phyloP scores from a whole-genome alignment of 148 eudicot species.

The Vaccinium macrocarpon region DNA sequence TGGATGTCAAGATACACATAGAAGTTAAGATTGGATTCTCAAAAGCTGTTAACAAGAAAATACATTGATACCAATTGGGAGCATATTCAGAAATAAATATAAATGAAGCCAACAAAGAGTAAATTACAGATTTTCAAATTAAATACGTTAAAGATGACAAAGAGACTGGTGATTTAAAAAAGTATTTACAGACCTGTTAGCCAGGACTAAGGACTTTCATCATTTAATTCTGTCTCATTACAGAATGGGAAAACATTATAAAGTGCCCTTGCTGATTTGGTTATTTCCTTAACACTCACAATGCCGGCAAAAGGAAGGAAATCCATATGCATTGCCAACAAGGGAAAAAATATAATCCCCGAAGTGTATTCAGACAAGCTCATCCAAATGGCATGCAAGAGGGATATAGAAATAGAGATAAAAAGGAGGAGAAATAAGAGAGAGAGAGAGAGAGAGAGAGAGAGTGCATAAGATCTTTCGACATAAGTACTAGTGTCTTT shows the following conservation, averaged over 20 bases:
- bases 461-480: background rate
- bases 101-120: background rate
- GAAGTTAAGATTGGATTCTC: background rate
- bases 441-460: background rate
- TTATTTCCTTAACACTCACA: background rate
- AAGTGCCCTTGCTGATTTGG: background rate
- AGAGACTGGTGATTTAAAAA: background rate
- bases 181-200: background rate
- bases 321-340: background rate
- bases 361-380: background rate
- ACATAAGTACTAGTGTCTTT: background rate
- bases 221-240: background rate
- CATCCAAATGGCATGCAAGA: background rate
- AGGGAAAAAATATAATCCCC: background rate
- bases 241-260: background rate
- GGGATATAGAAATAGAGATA: background rate
- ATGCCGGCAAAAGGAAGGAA: background rate
- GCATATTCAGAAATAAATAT: background rate
- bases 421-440: background rate
- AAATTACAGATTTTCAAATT: background rate
- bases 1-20: conserved; percentile 9
- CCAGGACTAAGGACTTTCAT: background rate
- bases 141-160: background rate
- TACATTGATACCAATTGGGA: background rate
- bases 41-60: conserved; percentile 5